Evolutionary conservation across 2,329 filamentous ascomycete species (phyloP).

Genomic region (Chaetomium sp.): DNA sequence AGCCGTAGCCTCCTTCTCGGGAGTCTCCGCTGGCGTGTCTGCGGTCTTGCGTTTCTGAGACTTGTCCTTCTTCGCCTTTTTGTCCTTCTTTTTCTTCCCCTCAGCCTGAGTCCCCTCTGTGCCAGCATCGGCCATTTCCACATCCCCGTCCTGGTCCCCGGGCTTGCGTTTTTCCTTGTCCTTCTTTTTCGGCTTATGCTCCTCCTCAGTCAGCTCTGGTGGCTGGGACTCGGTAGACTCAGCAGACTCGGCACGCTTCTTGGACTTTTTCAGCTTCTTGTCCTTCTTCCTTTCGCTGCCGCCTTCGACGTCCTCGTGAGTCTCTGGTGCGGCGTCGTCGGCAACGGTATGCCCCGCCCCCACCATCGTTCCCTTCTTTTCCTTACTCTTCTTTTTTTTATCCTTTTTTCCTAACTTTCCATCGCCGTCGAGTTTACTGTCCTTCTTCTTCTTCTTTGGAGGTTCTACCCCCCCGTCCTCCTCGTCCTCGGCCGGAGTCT

Average conservation of each 20-base stretch:
- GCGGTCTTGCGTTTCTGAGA: constrained; percentile 20
- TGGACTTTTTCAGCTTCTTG: constrained; percentile 13
- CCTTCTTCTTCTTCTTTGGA: constrained; percentile 28
- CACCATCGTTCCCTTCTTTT: background rate
- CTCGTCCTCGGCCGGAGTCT: background rate
- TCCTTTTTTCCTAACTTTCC: constrained; percentile 16
- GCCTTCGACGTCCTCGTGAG: constrained; percentile 1
- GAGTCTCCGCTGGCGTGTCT: constrained; percentile 5
- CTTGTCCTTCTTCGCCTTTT: constrained; percentile 27
- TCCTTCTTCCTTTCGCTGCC: constrained; percentile 8
- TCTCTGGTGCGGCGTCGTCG: background rate
- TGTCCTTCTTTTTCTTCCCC: constrained; percentile 23
- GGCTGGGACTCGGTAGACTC: background rate
- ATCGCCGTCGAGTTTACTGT: background rate
- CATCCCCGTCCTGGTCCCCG: constrained; percentile 16
- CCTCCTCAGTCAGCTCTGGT: background rate
- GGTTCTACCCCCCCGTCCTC: constrained; percentile 11
- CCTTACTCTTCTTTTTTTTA: constrained; percentile 10
- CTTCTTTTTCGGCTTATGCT: constrained; percentile 1
- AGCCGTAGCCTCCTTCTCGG: constrained; percentile 4
- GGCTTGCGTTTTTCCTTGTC: constrained; percentile 15
- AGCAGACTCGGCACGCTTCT: background rate
- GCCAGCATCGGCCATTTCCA: constrained; percentile 18
- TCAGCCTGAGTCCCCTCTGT: constrained; percentile 14
- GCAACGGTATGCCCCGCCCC: constrained; percentile 5